phyloP scores from a whole-genome alignment of 2,329 filamentous ascomycete genomes.

The Graphilbum fragrans region DNA sequence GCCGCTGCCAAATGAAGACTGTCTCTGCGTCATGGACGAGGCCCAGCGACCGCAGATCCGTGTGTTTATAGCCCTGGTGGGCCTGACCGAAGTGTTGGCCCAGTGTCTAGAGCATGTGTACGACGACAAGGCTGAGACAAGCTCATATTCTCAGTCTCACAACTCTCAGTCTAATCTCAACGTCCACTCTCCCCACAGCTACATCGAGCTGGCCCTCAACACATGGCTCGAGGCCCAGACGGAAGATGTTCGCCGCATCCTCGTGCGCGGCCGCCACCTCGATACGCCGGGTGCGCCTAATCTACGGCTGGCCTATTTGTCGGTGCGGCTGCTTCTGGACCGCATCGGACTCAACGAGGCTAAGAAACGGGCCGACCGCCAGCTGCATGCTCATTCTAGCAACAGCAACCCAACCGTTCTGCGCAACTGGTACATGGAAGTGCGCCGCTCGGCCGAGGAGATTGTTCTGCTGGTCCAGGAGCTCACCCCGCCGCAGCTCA shows the following conservation, averaged over 20 bases:
- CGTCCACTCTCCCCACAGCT: neutral
- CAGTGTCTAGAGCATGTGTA: slow-evolving; percentile 5
- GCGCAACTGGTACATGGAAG: neutral
- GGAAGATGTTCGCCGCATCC: neutral
- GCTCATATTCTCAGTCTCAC: neutral
- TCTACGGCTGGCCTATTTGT: slow-evolving; percentile 36
- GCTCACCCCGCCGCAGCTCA: neutral
- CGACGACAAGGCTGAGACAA: no score
- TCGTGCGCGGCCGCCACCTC: neutral
- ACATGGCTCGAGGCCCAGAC: neutral
- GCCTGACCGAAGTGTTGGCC: slow-evolving; percentile 29
- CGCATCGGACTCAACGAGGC: slow-evolving; percentile 31
- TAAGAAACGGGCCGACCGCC: neutral
- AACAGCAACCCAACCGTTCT: neutral
- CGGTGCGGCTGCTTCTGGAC: slow-evolving; percentile 31
- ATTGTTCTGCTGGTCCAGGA: slow-evolving; percentile 2
- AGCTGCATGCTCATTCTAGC: neutral
- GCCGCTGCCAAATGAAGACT: slow-evolving; percentile 13
- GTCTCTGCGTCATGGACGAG: no score
- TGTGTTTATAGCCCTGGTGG: slow-evolving; percentile 33
- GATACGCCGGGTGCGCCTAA: slow-evolving; percentile 29
- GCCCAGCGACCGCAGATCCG: no score
- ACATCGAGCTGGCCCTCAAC: neutral
- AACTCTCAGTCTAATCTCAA: neutral
- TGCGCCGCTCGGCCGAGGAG: slow-evolving; percentile 1